Evolutionary conservation across 2,329 filamentous ascomycete genomes (phyloP).

Genomic region (Pseudogymnoascus sp.): DNA sequence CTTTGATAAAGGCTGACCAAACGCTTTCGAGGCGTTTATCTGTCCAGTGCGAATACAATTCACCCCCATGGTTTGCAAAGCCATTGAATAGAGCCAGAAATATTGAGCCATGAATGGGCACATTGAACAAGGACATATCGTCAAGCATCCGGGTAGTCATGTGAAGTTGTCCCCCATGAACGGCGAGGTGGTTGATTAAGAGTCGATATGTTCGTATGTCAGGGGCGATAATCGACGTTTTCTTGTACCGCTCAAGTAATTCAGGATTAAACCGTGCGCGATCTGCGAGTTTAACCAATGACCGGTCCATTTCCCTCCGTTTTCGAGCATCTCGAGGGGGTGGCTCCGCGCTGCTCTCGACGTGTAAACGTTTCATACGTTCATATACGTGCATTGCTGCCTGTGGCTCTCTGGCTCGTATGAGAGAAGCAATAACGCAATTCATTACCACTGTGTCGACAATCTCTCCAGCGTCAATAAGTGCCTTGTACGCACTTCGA

Average conservation of each 20-base stretch:
- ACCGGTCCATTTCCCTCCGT: constrained; percentile 38
- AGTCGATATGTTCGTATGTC: constrained; percentile 74
- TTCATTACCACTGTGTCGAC: constrained; percentile 85
- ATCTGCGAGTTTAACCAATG: constrained; percentile 51
- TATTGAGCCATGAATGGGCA: constrained; percentile 67
- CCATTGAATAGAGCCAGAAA: constrained; percentile 79
- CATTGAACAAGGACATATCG: constrained; percentile 67
- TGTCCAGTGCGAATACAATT: constrained; percentile 64
- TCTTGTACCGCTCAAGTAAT: constrained; percentile 50
- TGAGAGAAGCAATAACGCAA: constrained; percentile 71
- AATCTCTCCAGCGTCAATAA: constrained; percentile 79
- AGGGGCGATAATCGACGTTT: constrained; percentile 59
- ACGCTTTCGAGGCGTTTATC: constrained; percentile 58
- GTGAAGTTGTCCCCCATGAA: constrained; percentile 61
- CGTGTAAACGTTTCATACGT: constrained; percentile 61
- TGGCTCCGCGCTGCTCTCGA: constrained; percentile 19
- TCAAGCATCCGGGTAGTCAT: constrained; percentile 64
- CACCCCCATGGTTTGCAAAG: constrained; percentile 66
- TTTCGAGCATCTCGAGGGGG: constrained; percentile 31
- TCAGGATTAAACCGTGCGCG: constrained; percentile 49
- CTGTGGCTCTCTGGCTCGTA: constrained; percentile 66
- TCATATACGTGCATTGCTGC: constrained; percentile 76
- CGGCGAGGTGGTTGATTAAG: constrained; percentile 67
- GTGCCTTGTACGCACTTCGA: constrained; percentile 68
- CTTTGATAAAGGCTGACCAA: constrained; percentile 56